phyloP scores from a whole-genome alignment of 148 eudicot species.

The Chenopodium suecicum region DNA sequence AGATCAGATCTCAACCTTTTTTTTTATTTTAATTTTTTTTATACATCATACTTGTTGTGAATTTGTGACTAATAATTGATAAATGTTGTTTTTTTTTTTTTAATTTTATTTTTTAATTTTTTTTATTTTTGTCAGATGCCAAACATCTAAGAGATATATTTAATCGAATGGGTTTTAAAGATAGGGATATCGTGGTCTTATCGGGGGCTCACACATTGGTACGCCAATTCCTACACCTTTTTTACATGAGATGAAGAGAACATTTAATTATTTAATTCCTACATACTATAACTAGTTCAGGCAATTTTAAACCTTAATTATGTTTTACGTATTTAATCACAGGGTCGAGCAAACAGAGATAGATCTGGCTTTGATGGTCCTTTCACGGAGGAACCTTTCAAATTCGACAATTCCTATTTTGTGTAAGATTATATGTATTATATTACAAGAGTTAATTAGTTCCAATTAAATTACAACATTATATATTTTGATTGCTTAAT shows the following conservation, averaged over 20 bases:
- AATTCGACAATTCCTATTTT: slow-evolving; percentile 81
- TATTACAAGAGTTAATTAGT: too few species aligned
- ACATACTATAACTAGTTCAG: too few species aligned
- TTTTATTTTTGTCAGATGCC: neutral
- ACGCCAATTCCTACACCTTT: neutral
- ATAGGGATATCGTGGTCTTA: slow-evolving; percentile 78
- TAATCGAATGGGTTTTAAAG: slow-evolving; percentile 78
- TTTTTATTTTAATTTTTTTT: too few species aligned
- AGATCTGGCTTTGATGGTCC: slow-evolving; percentile 91
- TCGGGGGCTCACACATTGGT: slow-evolving; percentile 95
- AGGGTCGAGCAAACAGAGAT: slow-evolving; percentile 81
- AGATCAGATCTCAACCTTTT: too few species aligned
- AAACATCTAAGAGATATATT: slow-evolving; percentile 66
- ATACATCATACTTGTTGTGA: too few species aligned
- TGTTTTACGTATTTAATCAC: neutral
- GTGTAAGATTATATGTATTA: slow-evolving; percentile 39
- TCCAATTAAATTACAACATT: too few species aligned
- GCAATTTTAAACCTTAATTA: too few species aligned
- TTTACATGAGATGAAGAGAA: too few species aligned
- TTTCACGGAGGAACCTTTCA: slow-evolving; percentile 72
- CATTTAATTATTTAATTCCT: too few species aligned
- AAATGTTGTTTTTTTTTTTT: too few species aligned
- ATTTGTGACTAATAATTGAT: too few species aligned
- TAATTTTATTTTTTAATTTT: too few species aligned
- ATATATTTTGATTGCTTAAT: neutral